These are phyloP conservation scores for Castanea sativa DNA, from an alignment of 306 rosid genomes.

Conservation along the genomic window DNA sequence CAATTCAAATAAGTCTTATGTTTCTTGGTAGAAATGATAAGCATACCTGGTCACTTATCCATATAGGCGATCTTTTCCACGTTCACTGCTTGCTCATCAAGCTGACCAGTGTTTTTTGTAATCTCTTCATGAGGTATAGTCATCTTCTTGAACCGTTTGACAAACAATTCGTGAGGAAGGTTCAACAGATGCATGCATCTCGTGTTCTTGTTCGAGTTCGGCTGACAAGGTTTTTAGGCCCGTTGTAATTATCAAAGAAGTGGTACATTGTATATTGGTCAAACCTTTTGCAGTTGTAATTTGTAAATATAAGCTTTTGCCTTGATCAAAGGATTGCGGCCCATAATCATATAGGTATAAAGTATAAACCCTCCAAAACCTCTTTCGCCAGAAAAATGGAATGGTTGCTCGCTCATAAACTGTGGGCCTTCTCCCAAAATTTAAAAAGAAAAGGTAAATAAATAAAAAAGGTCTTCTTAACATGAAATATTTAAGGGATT, in stretches of 20 bases:
- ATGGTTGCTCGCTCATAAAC: no score
- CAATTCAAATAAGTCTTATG: not conserved
- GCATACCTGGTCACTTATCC: not conserved
- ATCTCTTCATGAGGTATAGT: slow-evolving; percentile 35
- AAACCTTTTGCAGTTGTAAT: not conserved
- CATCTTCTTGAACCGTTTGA: not conserved
- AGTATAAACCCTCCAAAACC: not conserved
- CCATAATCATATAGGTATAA: not conserved
- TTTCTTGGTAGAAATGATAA: not conserved
- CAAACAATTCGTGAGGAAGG: not conserved
- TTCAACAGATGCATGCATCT: not conserved
- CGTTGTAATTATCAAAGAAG: slow-evolving; percentile 13
- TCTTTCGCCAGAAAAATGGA: no score
- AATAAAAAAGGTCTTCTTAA: no score
- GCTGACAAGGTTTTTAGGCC: slow-evolving; percentile 6
- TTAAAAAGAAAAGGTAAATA: no score
- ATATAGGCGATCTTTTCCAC: not conserved
- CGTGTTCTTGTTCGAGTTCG: not conserved
- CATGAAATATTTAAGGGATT: no score
- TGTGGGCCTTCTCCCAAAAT: no score
- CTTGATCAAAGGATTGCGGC: not conserved
- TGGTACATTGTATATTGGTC: not conserved
- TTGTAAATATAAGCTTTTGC: not conserved
- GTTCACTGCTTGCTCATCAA: slow-evolving; percentile 1
- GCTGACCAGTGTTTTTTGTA: slow-evolving; percentile 19